Percentiles rank a stretch among this genome's conserved stretches.
Conservation (phyloP, 2,329 filamentous ascomycete genomes). For the Cryphonectria japonica region DNA sequence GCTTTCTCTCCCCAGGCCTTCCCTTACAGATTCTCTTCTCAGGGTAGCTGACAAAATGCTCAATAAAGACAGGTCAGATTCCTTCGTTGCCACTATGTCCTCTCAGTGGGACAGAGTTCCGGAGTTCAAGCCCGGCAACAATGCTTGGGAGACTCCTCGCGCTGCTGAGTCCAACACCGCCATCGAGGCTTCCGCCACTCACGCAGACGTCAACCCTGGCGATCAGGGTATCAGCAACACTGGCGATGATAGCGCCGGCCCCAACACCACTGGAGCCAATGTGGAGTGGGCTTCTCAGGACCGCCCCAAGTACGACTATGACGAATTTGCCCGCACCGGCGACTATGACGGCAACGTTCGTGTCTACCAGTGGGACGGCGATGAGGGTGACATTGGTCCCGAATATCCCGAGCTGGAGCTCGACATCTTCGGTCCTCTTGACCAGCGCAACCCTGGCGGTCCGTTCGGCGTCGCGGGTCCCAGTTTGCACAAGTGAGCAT, state of each 20-base stretch:
- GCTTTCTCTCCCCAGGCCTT: not conserved
- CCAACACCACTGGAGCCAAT: conserved; percentile 16
- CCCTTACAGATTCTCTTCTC: not conserved
- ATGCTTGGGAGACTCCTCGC: not conserved
- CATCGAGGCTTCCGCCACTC: conserved; percentile 22
- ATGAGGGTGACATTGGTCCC: conserved; percentile 84
- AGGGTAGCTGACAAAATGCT: not conserved
- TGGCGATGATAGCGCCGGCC: conserved; percentile 2
- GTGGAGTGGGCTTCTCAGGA: conserved; percentile 50
- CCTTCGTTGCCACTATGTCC: conserved; percentile 33
- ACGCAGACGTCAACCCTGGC: conserved; percentile 26
- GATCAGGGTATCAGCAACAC: not conserved
- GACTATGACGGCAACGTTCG: conserved; percentile 59
- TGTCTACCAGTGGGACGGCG: conserved; percentile 83
- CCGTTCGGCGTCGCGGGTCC: conserved; percentile 50
- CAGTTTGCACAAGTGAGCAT: conserved; percentile 64
- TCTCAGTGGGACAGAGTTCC: conserved; percentile 23
- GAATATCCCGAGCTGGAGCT: conserved; percentile 70
- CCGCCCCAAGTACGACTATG: conserved; percentile 53
- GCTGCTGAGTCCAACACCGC: not conserved
- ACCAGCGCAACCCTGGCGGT: conserved; percentile 47
- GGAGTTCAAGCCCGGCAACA: conserved; percentile 4
- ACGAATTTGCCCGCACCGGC: conserved; percentile 35
- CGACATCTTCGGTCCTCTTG: conserved; percentile 70
- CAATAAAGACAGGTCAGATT: not conserved